phyloP scores from a whole-genome alignment of 768 basidiomycete genomes.

The Pleurotus tuber-regium region DNA sequence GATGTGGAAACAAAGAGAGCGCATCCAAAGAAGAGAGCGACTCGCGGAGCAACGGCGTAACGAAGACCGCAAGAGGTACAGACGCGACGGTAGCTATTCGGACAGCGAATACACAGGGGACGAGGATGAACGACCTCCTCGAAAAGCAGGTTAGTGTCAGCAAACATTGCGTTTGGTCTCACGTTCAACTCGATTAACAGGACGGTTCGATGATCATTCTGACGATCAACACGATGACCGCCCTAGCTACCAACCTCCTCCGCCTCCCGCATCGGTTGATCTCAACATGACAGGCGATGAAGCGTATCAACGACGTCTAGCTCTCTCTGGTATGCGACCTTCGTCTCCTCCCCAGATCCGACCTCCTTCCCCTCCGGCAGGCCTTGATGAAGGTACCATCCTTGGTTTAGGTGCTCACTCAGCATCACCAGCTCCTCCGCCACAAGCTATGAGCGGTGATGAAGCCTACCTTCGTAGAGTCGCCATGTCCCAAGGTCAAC shows the following conservation, averaged over 20 bases:
- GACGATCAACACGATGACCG: constrained; percentile 37
- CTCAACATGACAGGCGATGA: constrained; percentile 69
- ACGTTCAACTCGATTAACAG: constrained; percentile 23
- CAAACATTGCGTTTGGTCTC: neutral
- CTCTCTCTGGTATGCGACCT: constrained; percentile 46
- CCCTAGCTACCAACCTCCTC: neutral
- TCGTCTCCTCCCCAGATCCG: constrained; percentile 13
- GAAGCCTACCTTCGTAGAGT: constrained; percentile 66
- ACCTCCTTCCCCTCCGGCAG: constrained; percentile 11
- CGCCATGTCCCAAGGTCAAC: constrained; percentile 45
- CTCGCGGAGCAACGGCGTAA: constrained; percentile 56
- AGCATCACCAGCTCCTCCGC: constrained; percentile 14
- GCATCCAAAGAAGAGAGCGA: constrained; percentile 69
- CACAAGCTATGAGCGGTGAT: constrained; percentile 51
- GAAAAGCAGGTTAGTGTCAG: constrained; percentile 57
- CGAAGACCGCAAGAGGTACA: constrained; percentile 56
- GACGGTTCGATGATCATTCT: constrained; percentile 47
- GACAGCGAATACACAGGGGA: constrained; percentile 63
- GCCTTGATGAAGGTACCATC: constrained; percentile 21
- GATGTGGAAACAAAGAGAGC: constrained; percentile 71
- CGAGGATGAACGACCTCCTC: constrained; percentile 58
- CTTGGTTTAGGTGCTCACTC: constrained; percentile 18
- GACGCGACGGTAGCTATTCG: constrained; percentile 59
- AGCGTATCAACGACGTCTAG: constrained; percentile 71
- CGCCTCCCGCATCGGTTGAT: constrained; percentile 34